These are phyloP conservation scores for Wickerhamiella nectarea DNA, from an alignment of 805 yeast species.

Conservation along the genomic window DNA sequence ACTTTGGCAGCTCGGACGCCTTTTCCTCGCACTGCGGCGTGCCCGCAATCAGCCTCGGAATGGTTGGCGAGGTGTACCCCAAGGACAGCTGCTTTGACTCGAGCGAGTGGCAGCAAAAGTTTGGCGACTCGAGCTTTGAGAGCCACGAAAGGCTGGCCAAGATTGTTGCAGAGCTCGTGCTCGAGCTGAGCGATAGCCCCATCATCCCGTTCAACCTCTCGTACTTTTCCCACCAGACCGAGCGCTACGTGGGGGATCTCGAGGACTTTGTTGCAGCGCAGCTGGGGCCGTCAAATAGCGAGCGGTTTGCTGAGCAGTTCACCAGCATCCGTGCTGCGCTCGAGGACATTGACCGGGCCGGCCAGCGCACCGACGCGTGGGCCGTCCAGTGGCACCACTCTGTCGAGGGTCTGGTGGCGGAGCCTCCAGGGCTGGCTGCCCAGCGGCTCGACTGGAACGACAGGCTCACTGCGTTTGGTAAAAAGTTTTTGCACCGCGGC, in stretches of 20 bases:
- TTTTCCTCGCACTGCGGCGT: conserved; percentile 50
- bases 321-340: conserved; percentile 31
- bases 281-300: conserved; percentile 9
- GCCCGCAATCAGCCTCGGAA: conserved; percentile 53
- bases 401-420: not conserved
- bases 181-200: conserved; percentile 64
- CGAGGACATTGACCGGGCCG: not conserved
- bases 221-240: conserved; percentile 34
- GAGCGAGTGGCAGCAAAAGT: conserved; percentile 39
- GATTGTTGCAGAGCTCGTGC: conserved; percentile 36
- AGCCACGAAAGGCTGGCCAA: conserved; percentile 45
- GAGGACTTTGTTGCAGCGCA: conserved; percentile 26
- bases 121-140: conserved; percentile 43
- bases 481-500: conserved; percentile 34
- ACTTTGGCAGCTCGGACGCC: conserved; percentile 52
- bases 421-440: conserved; percentile 34
- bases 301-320: conserved; percentile 28
- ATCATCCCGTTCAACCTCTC: conserved; percentile 53
- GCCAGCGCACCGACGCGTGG: conserved; percentile 51
- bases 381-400: not conserved
- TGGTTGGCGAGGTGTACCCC: conserved; percentile 31
- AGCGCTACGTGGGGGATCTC: conserved; percentile 35
- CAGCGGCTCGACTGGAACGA: conserved; percentile 79
- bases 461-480: conserved; percentile 44
- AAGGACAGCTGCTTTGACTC: conserved; percentile 50